phyloP scores from a whole-genome alignment of 2,329 filamentous ascomycete species.

The Phaeosphaeriaceae sp. region DNA sequence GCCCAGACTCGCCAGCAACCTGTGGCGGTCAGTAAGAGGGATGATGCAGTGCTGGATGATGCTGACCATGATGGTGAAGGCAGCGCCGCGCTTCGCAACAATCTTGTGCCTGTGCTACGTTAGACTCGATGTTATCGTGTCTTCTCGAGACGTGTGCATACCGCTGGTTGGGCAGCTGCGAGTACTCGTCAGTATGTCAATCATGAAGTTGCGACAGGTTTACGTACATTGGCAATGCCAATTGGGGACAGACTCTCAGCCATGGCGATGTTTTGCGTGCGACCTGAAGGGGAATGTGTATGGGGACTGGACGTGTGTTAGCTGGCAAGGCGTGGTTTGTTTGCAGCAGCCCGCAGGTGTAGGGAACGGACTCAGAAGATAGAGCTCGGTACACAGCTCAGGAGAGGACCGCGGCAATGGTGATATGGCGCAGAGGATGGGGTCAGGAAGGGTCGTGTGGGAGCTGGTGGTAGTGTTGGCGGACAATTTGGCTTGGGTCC shows the following conservation, averaged over 20 bases:
- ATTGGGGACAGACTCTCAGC: conserved; percentile 71
- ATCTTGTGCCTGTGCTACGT: conserved; percentile 68
- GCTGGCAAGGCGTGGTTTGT: conserved; percentile 10
- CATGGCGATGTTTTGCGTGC: conserved; percentile 54
- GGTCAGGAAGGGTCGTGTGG: conserved; percentile 13
- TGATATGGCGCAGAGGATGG: background rate
- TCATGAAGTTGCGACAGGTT: conserved; percentile 4
- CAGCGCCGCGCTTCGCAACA: conserved; percentile 84
- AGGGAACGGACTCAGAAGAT: background rate
- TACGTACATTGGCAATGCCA: conserved; percentile 76
- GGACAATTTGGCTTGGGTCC: conserved; percentile 50
- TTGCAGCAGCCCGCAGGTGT: background rate
- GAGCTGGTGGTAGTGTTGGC: conserved; percentile 28
- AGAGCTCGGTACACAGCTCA: background rate
- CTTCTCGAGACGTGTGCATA: conserved; percentile 44
- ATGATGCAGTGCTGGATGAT: conserved; percentile 1
- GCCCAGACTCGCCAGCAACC: conserved; percentile 97
- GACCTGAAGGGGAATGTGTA: conserved; percentile 23
- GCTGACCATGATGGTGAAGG: conserved; percentile 98
- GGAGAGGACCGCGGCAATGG: background rate
- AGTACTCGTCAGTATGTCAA: conserved; percentile 43
- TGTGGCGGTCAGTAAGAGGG: conserved; percentile 51
- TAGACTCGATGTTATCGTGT: conserved; percentile 35
- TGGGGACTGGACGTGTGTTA: conserved; percentile 30
- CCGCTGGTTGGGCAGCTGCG: conserved; percentile 73